phyloP scores from a whole-genome alignment of 192 early-diverging fungal genomes.

The Coemansia sp. region DNA sequence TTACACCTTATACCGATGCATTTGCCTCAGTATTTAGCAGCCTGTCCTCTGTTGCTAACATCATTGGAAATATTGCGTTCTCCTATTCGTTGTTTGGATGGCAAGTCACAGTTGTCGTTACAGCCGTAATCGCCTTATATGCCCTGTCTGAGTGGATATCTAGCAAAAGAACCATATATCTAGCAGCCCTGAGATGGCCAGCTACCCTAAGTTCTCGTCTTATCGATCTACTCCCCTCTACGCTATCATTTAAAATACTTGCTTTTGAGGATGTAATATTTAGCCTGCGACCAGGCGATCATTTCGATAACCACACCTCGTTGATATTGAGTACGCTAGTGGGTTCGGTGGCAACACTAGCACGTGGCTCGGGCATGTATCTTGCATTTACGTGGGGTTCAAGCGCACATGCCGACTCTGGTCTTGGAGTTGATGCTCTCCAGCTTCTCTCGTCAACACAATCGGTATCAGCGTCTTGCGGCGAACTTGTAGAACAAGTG shows the following conservation, averaged over 20 bases:
- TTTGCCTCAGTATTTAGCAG: slow-evolving; percentile 9
- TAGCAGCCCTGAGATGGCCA: background rate
- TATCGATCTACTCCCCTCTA: slow-evolving; percentile 17
- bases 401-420: background rate
- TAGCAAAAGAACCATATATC: background rate
- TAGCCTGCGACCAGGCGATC: slow-evolving; percentile 7
- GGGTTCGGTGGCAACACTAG: slow-evolving; percentile 8
- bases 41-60: slow-evolving; percentile 1
- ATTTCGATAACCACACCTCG: slow-evolving; percentile 16
- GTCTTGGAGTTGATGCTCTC: background rate
- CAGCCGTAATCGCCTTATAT: slow-evolving; percentile 1
- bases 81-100: slow-evolving; percentile 19
- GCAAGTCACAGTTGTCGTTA: slow-evolving; percentile 1
- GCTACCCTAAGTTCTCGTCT: slow-evolving; percentile 20
- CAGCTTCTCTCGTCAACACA: slow-evolving; percentile 9
- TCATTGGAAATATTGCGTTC: slow-evolving; percentile 17
- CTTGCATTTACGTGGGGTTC: slow-evolving; percentile 6
- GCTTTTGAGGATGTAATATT: slow-evolving; percentile 22
- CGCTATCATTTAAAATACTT: slow-evolving; percentile 26
- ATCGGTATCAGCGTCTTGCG: slow-evolving; percentile 8
- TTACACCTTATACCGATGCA: slow-evolving; percentile 12
- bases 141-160: slow-evolving; percentile 18
- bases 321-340: slow-evolving; percentile 3
- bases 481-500: slow-evolving; percentile 5
- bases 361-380: slow-evolving; percentile 7